phyloP scores from a whole-genome alignment of 257 asterid genomes.

The Fraxinus americana region DNA sequence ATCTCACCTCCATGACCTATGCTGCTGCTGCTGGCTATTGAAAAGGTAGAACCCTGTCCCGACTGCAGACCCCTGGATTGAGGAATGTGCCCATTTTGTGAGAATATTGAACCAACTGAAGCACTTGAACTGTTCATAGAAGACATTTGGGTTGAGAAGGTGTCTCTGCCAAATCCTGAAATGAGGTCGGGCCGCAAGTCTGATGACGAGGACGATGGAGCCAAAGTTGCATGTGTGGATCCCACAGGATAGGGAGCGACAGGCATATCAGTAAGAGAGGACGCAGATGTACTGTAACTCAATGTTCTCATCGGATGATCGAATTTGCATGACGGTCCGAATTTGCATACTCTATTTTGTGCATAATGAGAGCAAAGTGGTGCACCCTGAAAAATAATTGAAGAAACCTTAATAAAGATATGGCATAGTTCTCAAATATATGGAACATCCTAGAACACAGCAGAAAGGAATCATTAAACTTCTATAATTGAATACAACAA shows the following conservation, averaged over 20 bases:
- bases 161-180: slow-evolving; percentile 39
- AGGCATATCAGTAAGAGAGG: slow-evolving; percentile 90
- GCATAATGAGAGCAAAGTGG: slow-evolving; percentile 83
- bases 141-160: slow-evolving; percentile 41
- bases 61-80: slow-evolving; percentile 34
- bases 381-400: slow-evolving; percentile 54
- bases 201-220: slow-evolving; percentile 67
- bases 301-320: slow-evolving; percentile 81
- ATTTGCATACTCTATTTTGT: slow-evolving; percentile 84
- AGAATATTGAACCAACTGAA: slow-evolving; percentile 51
- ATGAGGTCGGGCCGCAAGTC: slow-evolving; percentile 49
- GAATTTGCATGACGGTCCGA: slow-evolving; percentile 83
- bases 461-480: neutral
- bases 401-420: slow-evolving; percentile 11
- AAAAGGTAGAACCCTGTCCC: slow-evolving; percentile 33
- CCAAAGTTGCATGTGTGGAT: slow-evolving; percentile 64
- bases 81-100: slow-evolving; percentile 46
- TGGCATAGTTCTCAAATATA: slow-evolving; percentile 5
- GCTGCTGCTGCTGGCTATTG: slow-evolving; percentile 24
- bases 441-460: neutral
- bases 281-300: slow-evolving; percentile 85
- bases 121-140: slow-evolving; percentile 45
- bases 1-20: slow-evolving; percentile 44
- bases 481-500: neutral
- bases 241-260: slow-evolving; percentile 93